Percentiles rank a stretch among this genome's conserved stretches.
phyloP scores from a whole-genome alignment of 306 rosid species.

The Pyrus bretschneideri region DNA sequence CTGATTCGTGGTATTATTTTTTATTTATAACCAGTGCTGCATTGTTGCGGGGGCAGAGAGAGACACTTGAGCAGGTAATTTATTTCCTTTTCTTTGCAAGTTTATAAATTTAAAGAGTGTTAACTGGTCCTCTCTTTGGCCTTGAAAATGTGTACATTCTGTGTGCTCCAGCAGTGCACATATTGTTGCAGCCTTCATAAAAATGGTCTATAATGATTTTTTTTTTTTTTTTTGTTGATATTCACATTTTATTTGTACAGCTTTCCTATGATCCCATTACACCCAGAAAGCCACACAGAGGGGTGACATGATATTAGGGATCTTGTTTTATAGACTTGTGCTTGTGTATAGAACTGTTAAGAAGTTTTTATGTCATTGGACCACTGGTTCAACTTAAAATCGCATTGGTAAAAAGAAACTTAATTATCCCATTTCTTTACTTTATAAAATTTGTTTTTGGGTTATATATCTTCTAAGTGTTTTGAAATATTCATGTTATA shows the following conservation, averaged over 20 bases:
- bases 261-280: not conserved
- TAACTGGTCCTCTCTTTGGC: not conserved
- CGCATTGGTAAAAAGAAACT: not conserved
- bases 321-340: not conserved
- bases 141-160: not conserved
- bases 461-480: conserved; percentile 4
- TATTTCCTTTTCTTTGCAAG: conserved; percentile 18
- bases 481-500: not conserved
- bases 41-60: conserved; percentile 78
- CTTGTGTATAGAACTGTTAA: not conserved
- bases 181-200: not conserved
- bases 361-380: not conserved
- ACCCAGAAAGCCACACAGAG: not conserved
- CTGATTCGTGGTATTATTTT: conserved; percentile 3
- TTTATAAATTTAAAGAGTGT: not conserved
- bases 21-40: conserved; percentile 52
- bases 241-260: not conserved
- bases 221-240: not conserved
- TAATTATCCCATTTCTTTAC: not conserved
- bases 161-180: not conserved
- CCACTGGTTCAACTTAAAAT: not conserved
- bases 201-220: not conserved
- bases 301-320: not conserved
- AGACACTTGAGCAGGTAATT: conserved; percentile 77
- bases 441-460: not conserved